Evolutionary conservation across 2,329 filamentous ascomycete genomes (phyloP).

Genomic region (Corniculantispora saksenae): DNA sequence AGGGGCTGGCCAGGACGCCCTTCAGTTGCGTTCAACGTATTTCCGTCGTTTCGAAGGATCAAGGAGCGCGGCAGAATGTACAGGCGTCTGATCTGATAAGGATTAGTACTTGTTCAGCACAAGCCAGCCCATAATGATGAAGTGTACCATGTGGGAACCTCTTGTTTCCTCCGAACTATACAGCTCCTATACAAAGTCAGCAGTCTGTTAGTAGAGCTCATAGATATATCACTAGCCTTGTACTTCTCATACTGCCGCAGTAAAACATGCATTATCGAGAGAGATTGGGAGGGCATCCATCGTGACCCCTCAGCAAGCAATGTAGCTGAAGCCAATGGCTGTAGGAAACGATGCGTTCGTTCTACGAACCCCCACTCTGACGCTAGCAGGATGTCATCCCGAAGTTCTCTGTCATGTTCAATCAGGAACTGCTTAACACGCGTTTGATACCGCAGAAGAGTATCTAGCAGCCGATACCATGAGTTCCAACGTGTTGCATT

Average conservation of each 20-base stretch:
- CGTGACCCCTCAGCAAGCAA: not conserved
- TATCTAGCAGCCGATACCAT: not conserved
- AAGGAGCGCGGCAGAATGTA: constrained; percentile 20
- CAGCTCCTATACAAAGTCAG: no score
- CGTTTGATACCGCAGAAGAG: not conserved
- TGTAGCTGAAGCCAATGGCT: not conserved
- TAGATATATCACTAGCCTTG: no score
- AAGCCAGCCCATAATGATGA: constrained; percentile 23
- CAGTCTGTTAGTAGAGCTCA: no score
- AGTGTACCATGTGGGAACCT: constrained; percentile 13
- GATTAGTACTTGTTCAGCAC: constrained; percentile 21
- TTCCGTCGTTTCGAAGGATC: no score
- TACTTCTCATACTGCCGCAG: no score
- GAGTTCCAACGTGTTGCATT: not conserved
- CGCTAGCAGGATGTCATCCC: not conserved
- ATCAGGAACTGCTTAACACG: not conserved
- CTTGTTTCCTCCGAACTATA: not conserved
- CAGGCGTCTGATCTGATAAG: constrained; percentile 16
- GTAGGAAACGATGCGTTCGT: not conserved
- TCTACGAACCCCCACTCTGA: not conserved
- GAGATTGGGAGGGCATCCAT: not conserved
- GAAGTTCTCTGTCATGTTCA: not conserved
- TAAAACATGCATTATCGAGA: no score
- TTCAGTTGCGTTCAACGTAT: no score
- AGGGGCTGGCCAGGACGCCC: no score